A percentile compares a stretch with the other conserved stretches of the same genome.
These are phyloP conservation scores for Ormosia semicastrata DNA, from an alignment of 306 rosid genomes.

Conservation along the genomic window DNA sequence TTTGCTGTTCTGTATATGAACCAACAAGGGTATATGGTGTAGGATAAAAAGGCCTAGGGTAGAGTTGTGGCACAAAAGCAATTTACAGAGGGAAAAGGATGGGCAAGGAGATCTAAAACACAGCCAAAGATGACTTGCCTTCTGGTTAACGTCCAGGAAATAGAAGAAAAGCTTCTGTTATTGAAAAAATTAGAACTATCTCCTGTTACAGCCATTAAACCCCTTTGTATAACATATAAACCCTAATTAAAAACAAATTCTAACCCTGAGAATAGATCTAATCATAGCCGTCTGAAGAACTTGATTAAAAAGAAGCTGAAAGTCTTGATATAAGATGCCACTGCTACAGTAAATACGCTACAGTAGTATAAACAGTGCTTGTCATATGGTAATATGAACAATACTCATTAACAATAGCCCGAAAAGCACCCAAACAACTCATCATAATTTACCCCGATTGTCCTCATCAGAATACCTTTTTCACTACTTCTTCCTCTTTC, in stretches of 20 bases:
- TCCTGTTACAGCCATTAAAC: background rate
- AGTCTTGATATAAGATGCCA: background rate
- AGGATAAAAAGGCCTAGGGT: background rate
- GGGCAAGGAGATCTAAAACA: background rate
- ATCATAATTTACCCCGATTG: background rate
- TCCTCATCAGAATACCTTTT: background rate
- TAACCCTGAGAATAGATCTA: background rate
- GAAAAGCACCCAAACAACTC: background rate
- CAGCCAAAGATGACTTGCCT: background rate
- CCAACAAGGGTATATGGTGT: background rate
- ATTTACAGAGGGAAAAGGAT: background rate
- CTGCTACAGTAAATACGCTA: background rate
- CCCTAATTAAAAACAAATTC: background rate
- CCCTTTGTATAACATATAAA: background rate
- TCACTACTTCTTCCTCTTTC: background rate
- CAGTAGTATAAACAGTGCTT: background rate
- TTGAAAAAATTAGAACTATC: background rate
- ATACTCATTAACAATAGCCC: background rate
- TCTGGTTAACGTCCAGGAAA: background rate
- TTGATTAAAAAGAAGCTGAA: background rate
- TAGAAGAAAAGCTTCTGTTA: background rate
- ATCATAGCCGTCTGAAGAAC: background rate
- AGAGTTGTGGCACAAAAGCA: background rate
- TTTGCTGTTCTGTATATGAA: background rate
- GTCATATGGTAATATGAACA: background rate